These are phyloP conservation scores for Sophora flavescens DNA, from an alignment of 306 rosid genomes.

Conservation along the genomic window DNA sequence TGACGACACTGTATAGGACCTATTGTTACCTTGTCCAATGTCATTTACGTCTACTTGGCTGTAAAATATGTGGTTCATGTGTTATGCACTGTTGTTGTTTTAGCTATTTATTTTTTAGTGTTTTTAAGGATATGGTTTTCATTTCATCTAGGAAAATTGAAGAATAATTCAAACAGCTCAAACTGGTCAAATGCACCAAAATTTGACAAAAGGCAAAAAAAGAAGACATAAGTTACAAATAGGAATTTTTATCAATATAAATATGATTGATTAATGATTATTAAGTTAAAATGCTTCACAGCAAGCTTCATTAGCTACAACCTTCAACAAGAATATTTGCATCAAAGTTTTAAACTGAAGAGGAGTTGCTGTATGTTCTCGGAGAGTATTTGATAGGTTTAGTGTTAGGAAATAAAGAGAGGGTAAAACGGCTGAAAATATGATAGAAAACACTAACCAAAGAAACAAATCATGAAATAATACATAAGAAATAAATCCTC, in stretches of 20 bases:
- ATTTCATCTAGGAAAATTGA: constrained; percentile 1
- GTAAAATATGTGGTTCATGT: constrained; percentile 35
- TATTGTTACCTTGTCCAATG: constrained; percentile 9
- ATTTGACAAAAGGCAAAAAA: not conserved
- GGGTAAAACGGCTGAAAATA: no score
- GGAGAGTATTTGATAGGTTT: no score
- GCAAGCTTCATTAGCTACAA: not conserved
- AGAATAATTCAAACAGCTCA: not conserved
- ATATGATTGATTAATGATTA: constrained; percentile 20
- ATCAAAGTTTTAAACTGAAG: no score
- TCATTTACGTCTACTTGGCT: constrained; percentile 34
- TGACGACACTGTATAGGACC: no score
- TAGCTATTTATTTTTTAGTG: not conserved
- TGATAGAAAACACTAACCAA: no score
- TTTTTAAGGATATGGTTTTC: constrained; percentile 8
- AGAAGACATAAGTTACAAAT: not conserved
- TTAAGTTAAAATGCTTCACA: not conserved
- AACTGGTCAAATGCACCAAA: constrained; percentile 6
- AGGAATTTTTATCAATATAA: not conserved
- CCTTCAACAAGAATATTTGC: no score
- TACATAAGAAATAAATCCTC: no score
- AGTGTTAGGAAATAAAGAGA: no score
- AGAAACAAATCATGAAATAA: no score
- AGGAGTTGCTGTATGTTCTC: no score
- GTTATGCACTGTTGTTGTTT: constrained; percentile 4